A percentile compares a stretch with the other conserved stretches of the same genome.
Evolutionary conservation across 768 basidiomycete genomes (phyloP).

Genomic region (Termitomyces heimii): DNA sequence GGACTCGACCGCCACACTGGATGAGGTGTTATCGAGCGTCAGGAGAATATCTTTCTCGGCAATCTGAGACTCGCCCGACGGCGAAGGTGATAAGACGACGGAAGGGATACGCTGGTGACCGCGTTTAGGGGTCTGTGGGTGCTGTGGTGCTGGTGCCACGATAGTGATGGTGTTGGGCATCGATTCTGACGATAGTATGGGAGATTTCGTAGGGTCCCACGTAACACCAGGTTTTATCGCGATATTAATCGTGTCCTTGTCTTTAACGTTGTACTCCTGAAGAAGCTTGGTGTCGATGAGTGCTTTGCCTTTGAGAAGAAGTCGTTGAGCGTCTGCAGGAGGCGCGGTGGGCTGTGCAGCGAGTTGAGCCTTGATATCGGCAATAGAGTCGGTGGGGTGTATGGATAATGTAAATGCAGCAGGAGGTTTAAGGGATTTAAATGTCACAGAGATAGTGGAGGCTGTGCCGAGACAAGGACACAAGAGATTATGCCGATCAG

Average conservation of each 20-base stretch:
- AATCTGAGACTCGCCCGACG: conserved; percentile 36
- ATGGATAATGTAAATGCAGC: conserved; percentile 67
- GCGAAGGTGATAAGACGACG: conserved; percentile 74
- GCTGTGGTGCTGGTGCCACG: conserved; percentile 19
- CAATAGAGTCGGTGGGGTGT: conserved; percentile 78
- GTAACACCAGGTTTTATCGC: conserved; percentile 76
- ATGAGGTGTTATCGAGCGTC: conserved; percentile 48
- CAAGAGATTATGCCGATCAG: conserved; percentile 4
- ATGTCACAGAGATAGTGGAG: conserved; percentile 55
- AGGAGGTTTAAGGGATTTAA: conserved; percentile 92
- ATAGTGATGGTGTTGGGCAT: conserved; percentile 11
- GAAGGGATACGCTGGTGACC: conserved; percentile 69
- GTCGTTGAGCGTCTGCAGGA: conserved; percentile 72
- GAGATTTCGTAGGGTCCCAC: conserved; percentile 49
- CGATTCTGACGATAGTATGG: conserved; percentile 18
- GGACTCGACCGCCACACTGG: conserved; percentile 38
- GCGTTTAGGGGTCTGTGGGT: conserved; percentile 20
- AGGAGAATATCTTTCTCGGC: conserved; percentile 62
- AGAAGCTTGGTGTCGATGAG: conserved; percentile 84
- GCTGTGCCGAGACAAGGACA: conserved; percentile 22
- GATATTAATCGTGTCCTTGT: conserved; percentile 79
- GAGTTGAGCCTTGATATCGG: conserved; percentile 72
- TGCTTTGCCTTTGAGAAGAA: conserved; percentile 92
- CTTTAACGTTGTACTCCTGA: conserved; percentile 82
- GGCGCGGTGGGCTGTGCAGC: conserved; percentile 65